phyloP scores from a whole-genome alignment of 2,329 filamentous ascomycete species.

The Hypoxylon sp. region DNA sequence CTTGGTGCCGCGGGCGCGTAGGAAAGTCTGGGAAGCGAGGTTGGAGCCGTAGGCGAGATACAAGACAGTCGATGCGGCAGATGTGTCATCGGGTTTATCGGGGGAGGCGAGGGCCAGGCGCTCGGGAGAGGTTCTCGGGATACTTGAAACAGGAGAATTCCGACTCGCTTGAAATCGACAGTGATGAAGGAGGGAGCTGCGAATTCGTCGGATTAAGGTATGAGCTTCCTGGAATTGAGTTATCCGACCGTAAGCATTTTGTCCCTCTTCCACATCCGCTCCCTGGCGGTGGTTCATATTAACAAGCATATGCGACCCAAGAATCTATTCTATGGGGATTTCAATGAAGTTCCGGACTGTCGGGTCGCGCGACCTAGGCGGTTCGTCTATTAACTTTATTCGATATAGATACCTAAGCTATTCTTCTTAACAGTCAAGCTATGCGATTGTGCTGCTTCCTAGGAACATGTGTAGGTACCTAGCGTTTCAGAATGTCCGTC shows the following conservation, averaged over 20 bases:
- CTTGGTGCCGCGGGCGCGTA: conserved; percentile 79
- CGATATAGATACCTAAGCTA: not conserved
- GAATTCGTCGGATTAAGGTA: conserved; percentile 33
- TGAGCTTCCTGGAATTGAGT: conserved; percentile 35
- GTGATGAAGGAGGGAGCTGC: conserved; percentile 29
- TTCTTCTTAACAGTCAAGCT: not conserved
- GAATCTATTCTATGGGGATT: conserved; percentile 11
- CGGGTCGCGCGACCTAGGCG: not conserved
- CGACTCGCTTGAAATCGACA: conserved; percentile 16
- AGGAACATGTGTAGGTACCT: too few species aligned
- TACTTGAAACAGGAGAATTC: conserved; percentile 49
- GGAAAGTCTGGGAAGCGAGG: conserved; percentile 82
- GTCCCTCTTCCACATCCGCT: conserved; percentile 33
- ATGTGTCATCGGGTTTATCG: conserved; percentile 37
- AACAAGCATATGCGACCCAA: not conserved
- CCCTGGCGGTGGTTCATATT: conserved; percentile 13
- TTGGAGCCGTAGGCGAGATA: conserved; percentile 96
- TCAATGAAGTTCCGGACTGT: not conserved
- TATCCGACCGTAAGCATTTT: not conserved
- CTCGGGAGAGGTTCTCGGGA: conserved; percentile 53
- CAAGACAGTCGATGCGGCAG: conserved; percentile 66
- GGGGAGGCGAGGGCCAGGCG: conserved; percentile 54
- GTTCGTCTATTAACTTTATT: not conserved
- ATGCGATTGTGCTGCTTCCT: not conserved
- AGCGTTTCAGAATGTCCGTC: not conserved